Evolutionary conservation across 495 filamentous ascomycete species (phyloP).

Genomic region (Penicillium bialowiezense): DNA sequence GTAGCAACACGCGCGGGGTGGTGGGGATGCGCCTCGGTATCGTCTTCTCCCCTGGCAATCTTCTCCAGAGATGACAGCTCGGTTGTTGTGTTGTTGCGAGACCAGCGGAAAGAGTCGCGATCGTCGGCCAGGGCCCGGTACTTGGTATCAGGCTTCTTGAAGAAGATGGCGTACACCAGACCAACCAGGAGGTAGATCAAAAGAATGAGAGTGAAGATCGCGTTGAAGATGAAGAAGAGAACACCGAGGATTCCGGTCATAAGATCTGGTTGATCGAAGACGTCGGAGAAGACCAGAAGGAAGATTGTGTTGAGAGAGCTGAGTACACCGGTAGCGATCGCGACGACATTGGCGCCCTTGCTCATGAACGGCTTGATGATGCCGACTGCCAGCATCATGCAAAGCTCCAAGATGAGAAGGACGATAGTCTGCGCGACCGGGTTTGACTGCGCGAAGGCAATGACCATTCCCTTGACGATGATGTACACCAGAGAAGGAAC

Average conservation of each 20-base stretch:
- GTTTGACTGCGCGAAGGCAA: conserved; percentile 71
- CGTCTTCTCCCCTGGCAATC: conserved; percentile 76
- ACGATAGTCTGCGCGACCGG: conserved; percentile 77
- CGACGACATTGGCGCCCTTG: conserved; percentile 94
- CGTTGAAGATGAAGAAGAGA: conserved; percentile 89
- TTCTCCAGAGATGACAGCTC: conserved; percentile 91
- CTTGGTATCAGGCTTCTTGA: conserved; percentile 90
- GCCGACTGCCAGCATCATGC: conserved; percentile 69
- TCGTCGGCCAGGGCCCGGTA: conserved; percentile 95
- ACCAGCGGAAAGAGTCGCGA: conserved; percentile 95
- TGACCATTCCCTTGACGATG: conserved; percentile 83
- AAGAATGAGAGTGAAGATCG: conserved; percentile 80
- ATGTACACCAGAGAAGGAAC: conserved; percentile 75
- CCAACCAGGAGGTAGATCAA: conserved; percentile 84
- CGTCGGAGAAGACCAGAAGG: conserved; percentile 72
- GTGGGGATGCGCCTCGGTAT: conserved; percentile 60
- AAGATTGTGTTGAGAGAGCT: conserved; percentile 91
- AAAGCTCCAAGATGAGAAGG: conserved; percentile 79
- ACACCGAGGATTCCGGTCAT: conserved; percentile 92
- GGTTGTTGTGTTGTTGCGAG: conserved; percentile 70
- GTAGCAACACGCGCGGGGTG: conserved; percentile 71
- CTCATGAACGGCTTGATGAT: conserved; percentile 95
- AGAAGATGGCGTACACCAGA: conserved; percentile 74
- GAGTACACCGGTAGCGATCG: conserved; percentile 80
- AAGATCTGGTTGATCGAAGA: conserved; percentile 77